phyloP scores from a whole-genome alignment of 2,329 filamentous ascomycete species.

The Nakataea oryzae region DNA sequence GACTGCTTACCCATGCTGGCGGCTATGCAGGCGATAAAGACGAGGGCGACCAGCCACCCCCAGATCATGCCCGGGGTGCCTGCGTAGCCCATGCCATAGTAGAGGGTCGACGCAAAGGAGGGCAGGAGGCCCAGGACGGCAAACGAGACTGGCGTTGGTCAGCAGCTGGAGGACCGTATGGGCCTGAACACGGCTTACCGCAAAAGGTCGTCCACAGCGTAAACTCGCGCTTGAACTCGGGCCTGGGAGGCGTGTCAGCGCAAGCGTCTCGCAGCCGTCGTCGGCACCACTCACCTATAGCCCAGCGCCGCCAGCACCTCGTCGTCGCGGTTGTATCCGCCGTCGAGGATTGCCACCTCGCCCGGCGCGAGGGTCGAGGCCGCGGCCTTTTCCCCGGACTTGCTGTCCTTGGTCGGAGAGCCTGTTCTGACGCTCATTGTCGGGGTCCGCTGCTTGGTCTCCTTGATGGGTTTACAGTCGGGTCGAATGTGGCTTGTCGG shows the following conservation, averaged over 20 bases:
- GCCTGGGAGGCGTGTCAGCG: conserved; percentile 13
- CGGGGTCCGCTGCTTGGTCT: no score
- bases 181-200: neutral
- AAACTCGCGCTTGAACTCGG: conserved; percentile 53
- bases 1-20: conserved; percentile 46
- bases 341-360: conserved; percentile 8
- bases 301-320: conserved; percentile 51
- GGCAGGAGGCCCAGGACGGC: conserved; percentile 62
- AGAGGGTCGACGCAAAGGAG: conserved; percentile 61
- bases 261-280: no score
- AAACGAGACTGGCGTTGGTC: conserved; percentile 46
- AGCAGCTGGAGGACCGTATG: no score
- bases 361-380: conserved; percentile 8
- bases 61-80: conserved; percentile 57
- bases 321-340: conserved; percentile 31
- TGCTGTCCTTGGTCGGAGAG: no score
- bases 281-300: conserved; percentile 21
- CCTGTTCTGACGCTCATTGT: no score
- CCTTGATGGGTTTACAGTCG: no score
- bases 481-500: no score
- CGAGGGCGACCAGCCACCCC: conserved; percentile 66
- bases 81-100: conserved; percentile 50
- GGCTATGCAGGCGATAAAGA: conserved; percentile 62
- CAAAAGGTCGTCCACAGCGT: conserved; percentile 66
- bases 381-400: conserved; percentile 7